These are phyloP conservation scores for Erysiphe pulchra DNA, from an alignment of 2,329 filamentous ascomycete species.

Conservation along the genomic window DNA sequence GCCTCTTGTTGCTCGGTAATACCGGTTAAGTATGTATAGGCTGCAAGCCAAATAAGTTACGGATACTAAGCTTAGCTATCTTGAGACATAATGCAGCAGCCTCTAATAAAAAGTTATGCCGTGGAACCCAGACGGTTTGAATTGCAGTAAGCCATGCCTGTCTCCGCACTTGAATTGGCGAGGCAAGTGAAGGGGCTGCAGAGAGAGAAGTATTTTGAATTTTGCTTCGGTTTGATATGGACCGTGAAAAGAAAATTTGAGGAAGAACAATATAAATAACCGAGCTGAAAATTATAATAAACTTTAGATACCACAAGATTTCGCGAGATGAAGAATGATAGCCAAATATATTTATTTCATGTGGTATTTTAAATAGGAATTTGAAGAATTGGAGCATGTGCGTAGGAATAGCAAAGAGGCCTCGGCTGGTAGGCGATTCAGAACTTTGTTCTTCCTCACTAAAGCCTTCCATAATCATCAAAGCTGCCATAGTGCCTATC, in stretches of 20 bases:
- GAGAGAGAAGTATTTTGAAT: constrained; percentile 18
- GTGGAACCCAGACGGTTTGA: constrained; percentile 76
- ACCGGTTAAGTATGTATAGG: constrained; percentile 58
- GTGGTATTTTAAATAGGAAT: constrained; percentile 16
- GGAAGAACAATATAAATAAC: constrained; percentile 29
- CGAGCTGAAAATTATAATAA: constrained; percentile 25
- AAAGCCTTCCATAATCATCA: constrained; percentile 77
- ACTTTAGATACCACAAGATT: constrained; percentile 24
- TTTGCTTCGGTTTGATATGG: constrained; percentile 25
- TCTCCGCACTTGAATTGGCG: constrained; percentile 60
- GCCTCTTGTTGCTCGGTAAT: constrained; percentile 64
- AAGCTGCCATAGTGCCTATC: constrained; percentile 71
- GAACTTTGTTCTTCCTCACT: constrained; percentile 33
- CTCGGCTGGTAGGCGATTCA: constrained; percentile 36
- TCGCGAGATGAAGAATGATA: constrained; percentile 21
- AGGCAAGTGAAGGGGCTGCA: constrained; percentile 45
- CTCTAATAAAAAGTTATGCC: constrained; percentile 67
- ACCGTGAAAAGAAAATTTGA: constrained; percentile 13
- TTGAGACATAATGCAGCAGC: constrained; percentile 58
- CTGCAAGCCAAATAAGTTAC: constrained; percentile 52
- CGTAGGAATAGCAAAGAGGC: constrained; percentile 37
- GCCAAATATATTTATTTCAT: constrained; percentile 25
- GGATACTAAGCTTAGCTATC: constrained; percentile 54
- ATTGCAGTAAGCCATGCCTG: constrained; percentile 85
- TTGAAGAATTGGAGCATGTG: constrained; percentile 26